phyloP scores from a whole-genome alignment of 2,329 filamentous ascomycete species.

The Nothophoma quercina region DNA sequence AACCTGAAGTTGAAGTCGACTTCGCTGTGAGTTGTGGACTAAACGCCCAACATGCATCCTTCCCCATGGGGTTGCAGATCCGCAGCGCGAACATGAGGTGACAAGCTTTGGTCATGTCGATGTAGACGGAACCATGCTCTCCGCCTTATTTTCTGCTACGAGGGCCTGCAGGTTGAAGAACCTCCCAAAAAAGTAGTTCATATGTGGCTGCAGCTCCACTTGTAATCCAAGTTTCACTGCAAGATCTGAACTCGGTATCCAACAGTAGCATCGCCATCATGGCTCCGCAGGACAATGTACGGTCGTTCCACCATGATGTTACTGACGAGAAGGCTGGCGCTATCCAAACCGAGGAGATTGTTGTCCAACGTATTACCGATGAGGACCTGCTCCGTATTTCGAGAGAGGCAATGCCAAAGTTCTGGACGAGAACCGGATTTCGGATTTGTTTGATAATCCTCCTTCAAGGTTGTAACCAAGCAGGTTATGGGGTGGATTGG shows the following conservation, averaged over 20 bases:
- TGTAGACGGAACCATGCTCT: conserved; percentile 9
- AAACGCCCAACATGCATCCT: neutral
- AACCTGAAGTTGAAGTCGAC: neutral
- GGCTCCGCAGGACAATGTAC: conserved; percentile 12
- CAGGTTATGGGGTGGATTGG: conserved; percentile 60
- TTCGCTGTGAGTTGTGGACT: neutral
- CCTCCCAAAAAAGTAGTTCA: neutral
- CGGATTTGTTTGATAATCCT: conserved; percentile 55
- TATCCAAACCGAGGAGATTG: conserved; percentile 54
- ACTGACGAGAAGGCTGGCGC: conserved; percentile 20
- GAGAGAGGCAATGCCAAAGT: conserved; percentile 47
- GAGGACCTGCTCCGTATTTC: conserved; percentile 56
- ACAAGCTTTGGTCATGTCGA: conserved; percentile 2
- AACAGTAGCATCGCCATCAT: neutral
- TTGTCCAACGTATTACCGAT: conserved; percentile 56
- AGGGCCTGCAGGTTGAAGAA: neutral
- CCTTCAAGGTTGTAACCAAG: conserved; percentile 58
- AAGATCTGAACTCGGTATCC: neutral
- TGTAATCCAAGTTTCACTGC: neutral
- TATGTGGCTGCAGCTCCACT: neutral
- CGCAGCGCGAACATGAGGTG: conserved; percentile 1
- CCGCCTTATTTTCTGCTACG: neutral
- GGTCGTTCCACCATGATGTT: conserved; percentile 19
- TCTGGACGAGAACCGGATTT: conserved; percentile 53
- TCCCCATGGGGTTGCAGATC: conserved; percentile 3